Evolutionary conservation across 768 basidiomycete species (phyloP).

Genomic region (Boletales sp.): DNA sequence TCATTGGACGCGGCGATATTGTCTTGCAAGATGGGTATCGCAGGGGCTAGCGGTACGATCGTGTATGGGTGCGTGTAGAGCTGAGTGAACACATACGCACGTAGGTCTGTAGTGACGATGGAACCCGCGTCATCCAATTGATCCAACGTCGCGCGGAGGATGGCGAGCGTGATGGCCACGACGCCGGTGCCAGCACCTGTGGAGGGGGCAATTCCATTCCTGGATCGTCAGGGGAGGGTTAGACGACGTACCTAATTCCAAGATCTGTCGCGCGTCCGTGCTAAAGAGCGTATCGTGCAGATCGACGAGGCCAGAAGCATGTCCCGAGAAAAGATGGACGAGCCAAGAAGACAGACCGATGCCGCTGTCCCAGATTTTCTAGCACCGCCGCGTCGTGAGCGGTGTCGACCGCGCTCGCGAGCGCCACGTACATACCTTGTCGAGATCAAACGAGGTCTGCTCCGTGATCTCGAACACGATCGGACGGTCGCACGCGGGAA

Average conservation of each 20-base stretch:
- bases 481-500: not conserved
- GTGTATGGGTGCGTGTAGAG: not conserved
- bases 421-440: conserved; percentile 61
- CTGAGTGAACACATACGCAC: conserved; percentile 38
- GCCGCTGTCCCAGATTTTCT: conserved; percentile 99
- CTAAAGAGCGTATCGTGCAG: conserved; percentile 41
- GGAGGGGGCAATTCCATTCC: too few relatives aligned
- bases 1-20: conserved; percentile 53
- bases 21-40: conserved; percentile 71
- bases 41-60: conserved; percentile 56
- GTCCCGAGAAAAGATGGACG: conserved; percentile 31
- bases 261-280: conserved; percentile 36
- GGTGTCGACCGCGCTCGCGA: too few relatives aligned
- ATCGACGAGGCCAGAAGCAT: not conserved
- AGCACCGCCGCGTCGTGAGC: conserved; percentile 1
- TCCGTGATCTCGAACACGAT: conserved; percentile 55
- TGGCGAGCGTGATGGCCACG: conserved; percentile 63
- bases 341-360: conserved; percentile 84
- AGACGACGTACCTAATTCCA: conserved; percentile 64
- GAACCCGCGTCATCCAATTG: conserved; percentile 20
- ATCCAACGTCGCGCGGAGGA: conserved; percentile 42
- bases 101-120: conserved; percentile 69
- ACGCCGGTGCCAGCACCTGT: conserved; percentile 85
- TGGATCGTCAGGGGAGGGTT: too few relatives aligned
- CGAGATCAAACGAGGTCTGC: conserved; percentile 86